phyloP scores from a whole-genome alignment of 805 yeast species.

The Saccharomycopsis sp. region DNA sequence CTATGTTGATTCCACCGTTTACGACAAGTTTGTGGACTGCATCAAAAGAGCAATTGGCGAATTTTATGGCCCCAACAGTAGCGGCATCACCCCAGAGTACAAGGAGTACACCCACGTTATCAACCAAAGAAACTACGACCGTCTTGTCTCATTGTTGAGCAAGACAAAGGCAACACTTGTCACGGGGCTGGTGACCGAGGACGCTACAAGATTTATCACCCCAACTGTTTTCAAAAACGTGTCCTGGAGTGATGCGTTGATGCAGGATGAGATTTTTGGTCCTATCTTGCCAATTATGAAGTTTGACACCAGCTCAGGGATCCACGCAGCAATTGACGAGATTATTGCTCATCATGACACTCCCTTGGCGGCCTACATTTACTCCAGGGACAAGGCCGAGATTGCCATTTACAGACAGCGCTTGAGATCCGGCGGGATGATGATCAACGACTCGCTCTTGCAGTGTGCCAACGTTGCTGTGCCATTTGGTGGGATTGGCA shows the following conservation, averaged over 20 bases:
- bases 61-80: slow-evolving; percentile 35
- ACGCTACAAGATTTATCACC: slow-evolving; percentile 41
- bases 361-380: slow-evolving; percentile 76
- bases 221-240: slow-evolving; percentile 71
- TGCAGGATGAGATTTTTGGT: slow-evolving; percentile 75
- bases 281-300: slow-evolving; percentile 73
- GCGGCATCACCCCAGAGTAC: slow-evolving; percentile 26
- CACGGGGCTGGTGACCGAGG: slow-evolving; percentile 34
- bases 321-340: slow-evolving; percentile 31
- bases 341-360: slow-evolving; percentile 49
- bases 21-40: slow-evolving; percentile 40
- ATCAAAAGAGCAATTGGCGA: slow-evolving; percentile 34
- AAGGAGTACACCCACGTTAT: slow-evolving; percentile 50
- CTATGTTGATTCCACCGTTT: slow-evolving; percentile 51
- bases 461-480: slow-evolving; percentile 60
- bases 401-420: slow-evolving; percentile 39
- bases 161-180: slow-evolving; percentile 46
- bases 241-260: slow-evolving; percentile 54
- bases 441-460: slow-evolving; percentile 61
- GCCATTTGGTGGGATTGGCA: slow-evolving; percentile 91
- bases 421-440: slow-evolving; percentile 64
- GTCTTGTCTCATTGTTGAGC: slow-evolving; percentile 36
- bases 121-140: slow-evolving; percentile 42
- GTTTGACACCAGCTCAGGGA: slow-evolving; percentile 37
- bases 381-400: slow-evolving; percentile 39